Base-by-base conservation (phyloP, 495 filamentous ascomycete species). In the Hapsidospora chrysogenum region DNA sequence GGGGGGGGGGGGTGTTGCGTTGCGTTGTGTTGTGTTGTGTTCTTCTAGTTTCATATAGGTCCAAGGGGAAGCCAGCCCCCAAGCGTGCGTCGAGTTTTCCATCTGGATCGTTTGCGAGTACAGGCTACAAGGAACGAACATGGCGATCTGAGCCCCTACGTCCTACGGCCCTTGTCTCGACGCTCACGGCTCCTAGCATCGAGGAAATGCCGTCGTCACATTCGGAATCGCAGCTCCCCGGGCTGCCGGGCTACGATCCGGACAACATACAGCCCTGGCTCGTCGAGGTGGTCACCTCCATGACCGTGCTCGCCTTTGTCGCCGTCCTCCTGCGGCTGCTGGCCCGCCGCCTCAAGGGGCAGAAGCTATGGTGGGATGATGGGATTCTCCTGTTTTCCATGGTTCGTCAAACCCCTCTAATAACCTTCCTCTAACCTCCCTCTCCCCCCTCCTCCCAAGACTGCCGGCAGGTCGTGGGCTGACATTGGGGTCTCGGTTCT, bases 321-420 rank as follows among this genome's bases (percentile, higher is more conserved):
- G 44, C 10, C 33, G 48, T 39, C 56, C 53, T 52, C 38, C 45
- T 60, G 22, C 48, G 56, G 3, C 27, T 60, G 2, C 35, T 57
- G 8, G 42, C 48, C 21, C 48, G 54, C 1, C 48, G 43, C 32
- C 46, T 52, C 31, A 39, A 48, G 5, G 46, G 47, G 23, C 47
- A 51, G 30, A 42, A 47, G 37, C 37, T 60, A 10, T 55, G 54
- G 51, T 58, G 53, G 57, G 57, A 60, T 41, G 57, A 60, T 33
- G 53, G 42, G 39, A 53, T 57, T 44, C 52, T 57, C 32, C 34
- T 58, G 3, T 53, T 44, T 14, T 56, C 54, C 19, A 48, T 58
- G 57, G 57, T 60, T 35, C 19, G 44, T 41, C 22, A 26, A n/a
- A n/a, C n/a, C n/a, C n/a, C n/a, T n/a, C n/a, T n/a, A n/a, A n/a